Percentiles rank a stretch among this genome's conserved stretches.
Conservation (phyloP, 345 rosid species). For the Kandelia obovata region DNA sequence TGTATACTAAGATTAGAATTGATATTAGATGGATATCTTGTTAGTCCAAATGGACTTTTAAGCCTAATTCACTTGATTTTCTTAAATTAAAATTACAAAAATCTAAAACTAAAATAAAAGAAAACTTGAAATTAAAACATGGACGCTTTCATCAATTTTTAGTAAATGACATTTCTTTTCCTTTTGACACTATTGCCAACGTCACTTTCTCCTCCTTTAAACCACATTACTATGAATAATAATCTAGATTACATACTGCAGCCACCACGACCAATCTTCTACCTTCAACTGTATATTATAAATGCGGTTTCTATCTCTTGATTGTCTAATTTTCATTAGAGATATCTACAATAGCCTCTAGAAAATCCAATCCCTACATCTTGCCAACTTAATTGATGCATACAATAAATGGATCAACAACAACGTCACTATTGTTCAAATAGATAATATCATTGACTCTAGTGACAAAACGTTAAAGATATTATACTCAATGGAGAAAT, state of each 20-base stretch:
- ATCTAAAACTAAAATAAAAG: too few species aligned
- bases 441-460: constrained; percentile 84
- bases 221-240: neutral
- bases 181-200: constrained; percentile 20
- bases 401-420: constrained; percentile 69
- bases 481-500: constrained; percentile 66
- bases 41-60: too few species aligned
- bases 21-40: too few species aligned
- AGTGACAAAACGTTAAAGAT: constrained; percentile 75
- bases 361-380: constrained; percentile 51
- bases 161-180: constrained; percentile 22
- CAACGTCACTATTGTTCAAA: constrained; percentile 59
- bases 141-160: too few species aligned
- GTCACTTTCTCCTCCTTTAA: neutral
- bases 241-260: too few species aligned
- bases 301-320: constrained; percentile 44
- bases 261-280: too few species aligned
- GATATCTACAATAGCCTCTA: constrained; percentile 81
- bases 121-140: too few species aligned
- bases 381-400: constrained; percentile 67
- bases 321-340: constrained; percentile 71
- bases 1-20: too few species aligned
- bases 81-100: too few species aligned
- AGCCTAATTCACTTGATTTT: too few species aligned
- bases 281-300: neutral